These are phyloP conservation scores for Dryadomyces sulphureus DNA, from an alignment of 2,329 filamentous ascomycete genomes.

Conservation along the genomic window DNA sequence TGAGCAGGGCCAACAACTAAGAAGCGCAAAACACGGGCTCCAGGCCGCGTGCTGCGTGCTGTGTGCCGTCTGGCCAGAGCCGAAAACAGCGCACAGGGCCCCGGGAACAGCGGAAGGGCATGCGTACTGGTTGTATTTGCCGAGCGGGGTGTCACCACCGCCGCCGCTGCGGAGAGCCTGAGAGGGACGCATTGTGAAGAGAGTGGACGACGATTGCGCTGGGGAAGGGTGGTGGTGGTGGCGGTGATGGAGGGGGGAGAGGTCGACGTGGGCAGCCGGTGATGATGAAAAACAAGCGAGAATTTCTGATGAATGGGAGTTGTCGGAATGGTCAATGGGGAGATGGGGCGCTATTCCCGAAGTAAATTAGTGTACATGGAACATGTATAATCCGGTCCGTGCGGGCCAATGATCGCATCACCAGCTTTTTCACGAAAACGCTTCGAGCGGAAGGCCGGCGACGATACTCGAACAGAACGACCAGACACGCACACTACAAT, in stretches of 20 bases:
- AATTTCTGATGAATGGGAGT: slow-evolving; percentile 13
- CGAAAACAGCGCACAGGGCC: slow-evolving; percentile 3
- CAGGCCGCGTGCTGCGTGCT: not conserved
- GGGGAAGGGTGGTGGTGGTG: not conserved
- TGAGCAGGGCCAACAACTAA: not conserved
- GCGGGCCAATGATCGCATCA: not conserved
- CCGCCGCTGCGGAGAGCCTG: slow-evolving; percentile 26
- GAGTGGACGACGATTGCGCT: not conserved
- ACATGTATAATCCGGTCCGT: slow-evolving; percentile 1
- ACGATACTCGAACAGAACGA: not conserved
- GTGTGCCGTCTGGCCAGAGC: not conserved
- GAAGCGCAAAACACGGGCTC: not conserved
- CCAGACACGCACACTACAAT: too few relatives aligned
- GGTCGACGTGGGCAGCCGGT: not conserved
- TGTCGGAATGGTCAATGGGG: slow-evolving; percentile 14
- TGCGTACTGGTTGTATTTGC: slow-evolving; percentile 31
- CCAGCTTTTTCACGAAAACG: not conserved
- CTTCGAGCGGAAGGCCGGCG: not conserved
- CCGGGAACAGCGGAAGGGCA: slow-evolving; percentile 3
- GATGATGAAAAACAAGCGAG: slow-evolving; percentile 7
- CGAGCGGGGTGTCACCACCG: slow-evolving; percentile 25
- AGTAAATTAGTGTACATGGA: not conserved
- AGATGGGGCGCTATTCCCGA: not conserved
- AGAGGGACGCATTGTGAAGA: slow-evolving; percentile 27
- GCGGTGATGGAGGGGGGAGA: not conserved